Evolutionary conservation across 2,329 filamentous ascomycete genomes (phyloP).

Genomic region (Aspergillus vadensis): DNA sequence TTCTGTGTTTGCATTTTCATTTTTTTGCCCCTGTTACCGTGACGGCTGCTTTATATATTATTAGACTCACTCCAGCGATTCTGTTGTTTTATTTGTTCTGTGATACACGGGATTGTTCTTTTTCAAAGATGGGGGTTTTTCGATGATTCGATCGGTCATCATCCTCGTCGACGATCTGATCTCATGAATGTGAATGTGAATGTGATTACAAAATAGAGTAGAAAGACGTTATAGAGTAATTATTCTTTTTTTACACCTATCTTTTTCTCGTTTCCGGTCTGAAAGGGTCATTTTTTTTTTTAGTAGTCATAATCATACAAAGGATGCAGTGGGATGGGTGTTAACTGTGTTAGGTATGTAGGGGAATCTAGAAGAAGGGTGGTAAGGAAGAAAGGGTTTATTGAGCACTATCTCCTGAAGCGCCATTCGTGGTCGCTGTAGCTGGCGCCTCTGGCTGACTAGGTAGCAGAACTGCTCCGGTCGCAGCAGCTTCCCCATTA

Average conservation of each 20-base stretch:
- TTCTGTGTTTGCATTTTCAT: neutral
- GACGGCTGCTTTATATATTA: conserved; percentile 14
- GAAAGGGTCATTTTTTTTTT: too few relatives aligned
- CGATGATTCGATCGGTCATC: neutral
- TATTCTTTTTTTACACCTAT: neutral
- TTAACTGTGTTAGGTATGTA: too few relatives aligned
- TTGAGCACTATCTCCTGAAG: too few relatives aligned
- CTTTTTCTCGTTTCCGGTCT: neutral
- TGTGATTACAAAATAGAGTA: conserved; percentile 13
- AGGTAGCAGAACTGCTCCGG: too few relatives aligned
- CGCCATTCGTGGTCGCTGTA: too few relatives aligned
- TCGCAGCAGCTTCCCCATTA: too few relatives aligned
- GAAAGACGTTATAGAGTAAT: conserved; percentile 10
- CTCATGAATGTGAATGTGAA: conserved; percentile 4
- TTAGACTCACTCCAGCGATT: conserved; percentile 22
- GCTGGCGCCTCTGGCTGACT: too few relatives aligned
- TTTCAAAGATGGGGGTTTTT: neutral
- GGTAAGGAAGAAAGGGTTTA: too few relatives aligned
- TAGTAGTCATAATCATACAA: neutral
- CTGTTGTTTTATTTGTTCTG: conserved; percentile 11
- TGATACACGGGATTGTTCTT: conserved; percentile 6
- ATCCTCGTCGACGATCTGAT: neutral
- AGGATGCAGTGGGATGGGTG: too few relatives aligned
- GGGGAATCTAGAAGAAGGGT: too few relatives aligned
- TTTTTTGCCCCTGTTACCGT: conserved; percentile 10